phyloP scores from a whole-genome alignment of 306 rosid species.

The Pterocarpus santalinus region DNA sequence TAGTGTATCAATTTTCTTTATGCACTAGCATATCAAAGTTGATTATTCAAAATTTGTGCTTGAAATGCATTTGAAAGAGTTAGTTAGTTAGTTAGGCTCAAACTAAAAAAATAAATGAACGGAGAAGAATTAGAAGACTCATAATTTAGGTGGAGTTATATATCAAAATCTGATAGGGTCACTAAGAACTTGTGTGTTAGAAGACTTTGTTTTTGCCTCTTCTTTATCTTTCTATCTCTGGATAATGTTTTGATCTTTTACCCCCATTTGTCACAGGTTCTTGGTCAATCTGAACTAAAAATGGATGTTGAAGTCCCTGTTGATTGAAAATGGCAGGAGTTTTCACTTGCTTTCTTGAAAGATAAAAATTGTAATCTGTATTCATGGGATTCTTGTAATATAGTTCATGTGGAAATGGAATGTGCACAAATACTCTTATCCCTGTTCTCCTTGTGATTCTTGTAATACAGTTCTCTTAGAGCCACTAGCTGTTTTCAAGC shows the following conservation, averaged over 20 bases:
- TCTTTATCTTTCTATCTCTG: not conserved
- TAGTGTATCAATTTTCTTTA: not conserved
- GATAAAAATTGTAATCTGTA: slow-evolving; percentile 38
- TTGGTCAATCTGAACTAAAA: slow-evolving; percentile 67
- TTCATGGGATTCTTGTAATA: slow-evolving; percentile 34
- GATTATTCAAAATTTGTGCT: slow-evolving; percentile 3
- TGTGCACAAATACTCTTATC: slow-evolving; percentile 29
- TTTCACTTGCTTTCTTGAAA: slow-evolving; percentile 21
- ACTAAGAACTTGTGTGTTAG: slow-evolving; percentile 16
- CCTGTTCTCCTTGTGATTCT: slow-evolving; percentile 46
- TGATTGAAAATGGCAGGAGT: slow-evolving; percentile 54
- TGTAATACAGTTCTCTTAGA: slow-evolving; percentile 38
- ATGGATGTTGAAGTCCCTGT: slow-evolving; percentile 88
- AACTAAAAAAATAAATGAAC: not conserved
- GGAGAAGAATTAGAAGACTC: not conserved
- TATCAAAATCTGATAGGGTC: slow-evolving; percentile 6
- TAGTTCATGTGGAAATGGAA: slow-evolving; percentile 44
- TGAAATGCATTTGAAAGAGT: slow-evolving; percentile 23
- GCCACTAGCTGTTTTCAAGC: slow-evolving; percentile 39
- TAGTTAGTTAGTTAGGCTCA: not conserved
- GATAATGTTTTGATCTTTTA: slow-evolving; percentile 3
- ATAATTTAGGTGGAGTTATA: not conserved
- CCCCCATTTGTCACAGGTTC: slow-evolving; percentile 62
- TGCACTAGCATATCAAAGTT: not conserved
- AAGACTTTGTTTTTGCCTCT: slow-evolving; percentile 5